Evolutionary conservation across 345 rosid genomes (phyloP), one percentile per base, ranked within the genome.

Genomic region (Cardamine resedifolia): DNA sequence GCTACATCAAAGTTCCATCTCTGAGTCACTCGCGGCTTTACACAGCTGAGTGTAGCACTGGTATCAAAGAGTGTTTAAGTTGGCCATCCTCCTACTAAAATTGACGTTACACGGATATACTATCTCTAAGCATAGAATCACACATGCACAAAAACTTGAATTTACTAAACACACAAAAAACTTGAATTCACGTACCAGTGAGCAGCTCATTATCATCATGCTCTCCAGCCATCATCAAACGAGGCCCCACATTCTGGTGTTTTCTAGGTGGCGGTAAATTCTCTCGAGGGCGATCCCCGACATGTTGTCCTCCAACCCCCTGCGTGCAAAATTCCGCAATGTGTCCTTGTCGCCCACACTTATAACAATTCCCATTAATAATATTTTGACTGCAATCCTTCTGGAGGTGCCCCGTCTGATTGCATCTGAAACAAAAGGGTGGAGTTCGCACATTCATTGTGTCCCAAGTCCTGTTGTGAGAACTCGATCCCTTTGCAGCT

Each of bases 1-100:
- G 15, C 3, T 0, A 18, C 47, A 5, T 41, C 1, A 41, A 41
- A 14, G 1, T 2, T 15, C 7, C 1, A 15, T 0, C 2, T 5
- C 18, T 41, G 15, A 1, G 18, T 15, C 18, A 41, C 47, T 15
- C 7, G 0, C 2, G 7, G 18, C 2, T 15, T 41, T 41, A 41
- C 47, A 41, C 1, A 5, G 1, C 18, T 5, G 18, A 41, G 47
- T 15, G 18, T 15, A 41, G 18, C 18, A 0, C 47, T 3, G 0
- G 8, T 14, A 41, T 14, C 18, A 5, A 15, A 41, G 1, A 15
- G 0, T 0, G 1, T 41, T 0, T 41, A 41, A 14, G 6, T 5
- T 39, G 16, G 5, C 6, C n/a, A 39, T 14, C 16, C 44, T 39
- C 16, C 6, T 16, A 39, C 44, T 39, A 39, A 5, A 39, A 39